Conservation (phyloP, 192 early-diverging fungal species). For the Coemansia biformis region DNA sequence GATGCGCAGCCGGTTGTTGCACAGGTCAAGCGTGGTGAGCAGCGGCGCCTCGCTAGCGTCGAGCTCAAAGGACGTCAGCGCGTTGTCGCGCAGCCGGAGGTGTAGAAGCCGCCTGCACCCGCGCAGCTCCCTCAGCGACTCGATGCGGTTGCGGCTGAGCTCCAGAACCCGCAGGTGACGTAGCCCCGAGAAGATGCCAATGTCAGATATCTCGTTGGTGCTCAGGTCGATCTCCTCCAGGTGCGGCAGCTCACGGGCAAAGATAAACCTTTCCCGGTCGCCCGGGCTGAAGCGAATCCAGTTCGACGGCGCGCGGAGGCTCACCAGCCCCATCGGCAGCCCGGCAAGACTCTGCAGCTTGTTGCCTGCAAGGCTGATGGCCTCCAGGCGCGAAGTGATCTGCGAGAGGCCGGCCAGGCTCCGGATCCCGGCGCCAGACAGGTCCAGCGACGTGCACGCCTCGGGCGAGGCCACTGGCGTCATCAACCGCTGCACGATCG, state of each 20-base stretch:
- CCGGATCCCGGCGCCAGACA: constrained; percentile 41
- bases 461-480: constrained; percentile 39
- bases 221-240: constrained; percentile 45
- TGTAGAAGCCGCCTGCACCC: constrained; percentile 35
- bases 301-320: constrained; percentile 38
- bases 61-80: constrained; percentile 30
- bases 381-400: constrained; percentile 37
- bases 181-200: constrained; percentile 39
- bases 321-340: constrained; percentile 35
- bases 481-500: constrained; percentile 44
- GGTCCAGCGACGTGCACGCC: constrained; percentile 34
- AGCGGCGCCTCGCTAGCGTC: constrained; percentile 28
- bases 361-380: constrained; percentile 36
- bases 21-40: constrained; percentile 36
- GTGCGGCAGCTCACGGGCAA: constrained; percentile 49
- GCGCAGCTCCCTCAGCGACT: constrained; percentile 22
- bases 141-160: constrained; percentile 40
- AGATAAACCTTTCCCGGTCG: constrained; percentile 21
- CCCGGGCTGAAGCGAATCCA: constrained; percentile 37
- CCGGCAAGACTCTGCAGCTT: constrained; percentile 40
- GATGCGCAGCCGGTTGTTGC: constrained; percentile 39
- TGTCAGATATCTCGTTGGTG: constrained; percentile 44
- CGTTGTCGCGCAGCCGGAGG: constrained; percentile 40
- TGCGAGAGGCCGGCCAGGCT: constrained; percentile 34
- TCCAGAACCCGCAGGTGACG: constrained; percentile 39